Evolutionary conservation across 441 rosid genomes (phyloP).

Genomic region (Mallotus repandus): DNA sequence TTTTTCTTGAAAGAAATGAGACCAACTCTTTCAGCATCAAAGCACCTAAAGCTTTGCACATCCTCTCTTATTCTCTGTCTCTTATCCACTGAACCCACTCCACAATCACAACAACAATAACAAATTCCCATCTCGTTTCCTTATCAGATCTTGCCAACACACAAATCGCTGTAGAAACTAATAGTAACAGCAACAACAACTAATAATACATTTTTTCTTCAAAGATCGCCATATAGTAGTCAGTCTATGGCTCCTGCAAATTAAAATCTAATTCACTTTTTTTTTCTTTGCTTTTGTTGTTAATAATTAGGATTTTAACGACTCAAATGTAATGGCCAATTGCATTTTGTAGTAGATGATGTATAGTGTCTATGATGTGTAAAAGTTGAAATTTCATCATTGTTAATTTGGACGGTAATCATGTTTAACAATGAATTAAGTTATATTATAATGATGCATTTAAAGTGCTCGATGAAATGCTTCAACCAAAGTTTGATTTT

Average conservation of each 20-base stretch:
- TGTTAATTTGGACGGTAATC: too few relatives aligned
- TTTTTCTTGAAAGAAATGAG: not conserved
- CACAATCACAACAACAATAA: conserved; percentile 18
- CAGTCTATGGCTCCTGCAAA: not conserved
- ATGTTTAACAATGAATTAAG: too few relatives aligned
- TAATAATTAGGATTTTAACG: not conserved
- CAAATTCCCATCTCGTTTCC: conserved; percentile 75
- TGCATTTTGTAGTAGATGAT: too few relatives aligned
- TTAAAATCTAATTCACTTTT: not conserved
- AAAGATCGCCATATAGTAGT: conserved; percentile 25
- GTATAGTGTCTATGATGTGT: too few relatives aligned
- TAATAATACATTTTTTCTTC: conserved; percentile 22
- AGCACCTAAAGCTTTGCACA: conserved; percentile 25
- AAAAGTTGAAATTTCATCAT: too few relatives aligned
- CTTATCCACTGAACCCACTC: conserved; percentile 27
- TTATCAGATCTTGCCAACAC: conserved; percentile 71
- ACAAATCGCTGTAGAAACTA: conserved; percentile 26
- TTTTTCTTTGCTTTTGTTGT: not conserved
- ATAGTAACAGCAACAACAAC: conserved; percentile 25
- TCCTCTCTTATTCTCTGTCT: conserved; percentile 21
- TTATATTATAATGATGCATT: too few relatives aligned
- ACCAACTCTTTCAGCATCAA: conserved; percentile 21
- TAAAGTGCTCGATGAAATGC: too few relatives aligned
- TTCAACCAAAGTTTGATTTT: too few relatives aligned
- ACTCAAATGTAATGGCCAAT: too few relatives aligned